Percentiles rank a stretch among this genome's conserved stretches.
Evolutionary conservation across 148 eudicot genomes (phyloP).

Genomic region (Fagopyrum esculentum): DNA sequence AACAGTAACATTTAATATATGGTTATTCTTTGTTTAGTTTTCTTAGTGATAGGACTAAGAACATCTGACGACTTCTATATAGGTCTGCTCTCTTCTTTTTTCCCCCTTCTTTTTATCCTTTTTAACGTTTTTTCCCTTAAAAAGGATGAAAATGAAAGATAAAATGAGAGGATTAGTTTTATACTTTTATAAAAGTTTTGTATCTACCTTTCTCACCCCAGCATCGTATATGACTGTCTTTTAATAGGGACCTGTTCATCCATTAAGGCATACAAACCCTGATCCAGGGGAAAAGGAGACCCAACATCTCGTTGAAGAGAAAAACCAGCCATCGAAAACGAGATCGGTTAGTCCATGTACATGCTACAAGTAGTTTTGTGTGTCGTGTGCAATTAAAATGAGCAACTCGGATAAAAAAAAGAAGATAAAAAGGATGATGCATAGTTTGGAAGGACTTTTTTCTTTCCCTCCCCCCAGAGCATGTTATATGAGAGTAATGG

Average conservation of each 20-base stretch:
- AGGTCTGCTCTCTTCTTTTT: no score
- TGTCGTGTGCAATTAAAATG: no score
- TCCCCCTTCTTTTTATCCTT: neutral
- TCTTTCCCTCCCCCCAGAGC: no score
- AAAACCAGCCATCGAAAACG: neutral
- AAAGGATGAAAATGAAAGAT: no score
- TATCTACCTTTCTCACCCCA: no score
- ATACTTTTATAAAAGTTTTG: no score
- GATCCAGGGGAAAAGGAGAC: neutral
- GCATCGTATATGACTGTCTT: no score
- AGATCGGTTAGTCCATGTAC: neutral
- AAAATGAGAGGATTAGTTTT: no score
- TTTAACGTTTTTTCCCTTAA: neutral
- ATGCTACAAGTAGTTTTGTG: neutral
- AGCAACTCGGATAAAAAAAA: no score
- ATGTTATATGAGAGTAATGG: neutral
- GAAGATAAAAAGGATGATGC: no score
- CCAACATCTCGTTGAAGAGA: neutral
- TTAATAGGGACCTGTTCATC: neutral
- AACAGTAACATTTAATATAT: neutral
- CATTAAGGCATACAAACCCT: neutral
- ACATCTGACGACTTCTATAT: no score
- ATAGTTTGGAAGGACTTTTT: no score
- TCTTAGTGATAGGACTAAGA: neutral
- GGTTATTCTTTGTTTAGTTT: neutral